Conservation (phyloP, 345 rosid genomes). For the Sonneratia alba region DNA sequence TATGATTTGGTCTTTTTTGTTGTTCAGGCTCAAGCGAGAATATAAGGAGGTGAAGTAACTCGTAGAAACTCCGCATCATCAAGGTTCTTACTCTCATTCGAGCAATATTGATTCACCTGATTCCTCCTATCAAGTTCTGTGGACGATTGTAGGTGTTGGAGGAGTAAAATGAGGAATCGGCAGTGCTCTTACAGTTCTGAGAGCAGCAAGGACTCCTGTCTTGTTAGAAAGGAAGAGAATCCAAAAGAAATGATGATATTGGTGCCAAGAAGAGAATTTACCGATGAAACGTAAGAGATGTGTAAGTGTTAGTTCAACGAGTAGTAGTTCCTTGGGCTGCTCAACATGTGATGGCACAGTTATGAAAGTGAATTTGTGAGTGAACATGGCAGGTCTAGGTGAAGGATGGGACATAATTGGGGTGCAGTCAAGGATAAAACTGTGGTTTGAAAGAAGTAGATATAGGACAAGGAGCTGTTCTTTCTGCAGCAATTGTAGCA, state of each 20-base stretch:
- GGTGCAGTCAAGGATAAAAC: slow-evolving; percentile 17
- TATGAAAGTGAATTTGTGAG: slow-evolving; percentile 38
- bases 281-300: slow-evolving; percentile 38
- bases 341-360: slow-evolving; percentile 27
- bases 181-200: slow-evolving; percentile 33
- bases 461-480: slow-evolving; percentile 30
- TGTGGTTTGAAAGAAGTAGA: slow-evolving; percentile 16
- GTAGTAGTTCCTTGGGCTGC: slow-evolving; percentile 32
- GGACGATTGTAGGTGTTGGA: slow-evolving; percentile 30
- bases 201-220: slow-evolving; percentile 28
- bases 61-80: slow-evolving; percentile 16
- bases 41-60: slow-evolving; percentile 22
- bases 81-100: slow-evolving; percentile 31
- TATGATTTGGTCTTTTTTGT: not conserved
- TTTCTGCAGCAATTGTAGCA: slow-evolving; percentile 16
- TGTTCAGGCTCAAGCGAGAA: slow-evolving; percentile 40
- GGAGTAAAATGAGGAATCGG: slow-evolving; percentile 37
- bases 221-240: slow-evolving; percentile 26
- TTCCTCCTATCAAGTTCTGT: slow-evolving; percentile 46
- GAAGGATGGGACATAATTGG: slow-evolving; percentile 18
- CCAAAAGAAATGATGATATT: slow-evolving; percentile 24
- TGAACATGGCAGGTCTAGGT: slow-evolving; percentile 21
- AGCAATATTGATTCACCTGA: slow-evolving; percentile 31
- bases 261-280: slow-evolving; percentile 19
- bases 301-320: slow-evolving; percentile 28